These are phyloP conservation scores for Melastoma malabathricum DNA, from an alignment of 345 rosid genomes.

Conservation along the genomic window DNA sequence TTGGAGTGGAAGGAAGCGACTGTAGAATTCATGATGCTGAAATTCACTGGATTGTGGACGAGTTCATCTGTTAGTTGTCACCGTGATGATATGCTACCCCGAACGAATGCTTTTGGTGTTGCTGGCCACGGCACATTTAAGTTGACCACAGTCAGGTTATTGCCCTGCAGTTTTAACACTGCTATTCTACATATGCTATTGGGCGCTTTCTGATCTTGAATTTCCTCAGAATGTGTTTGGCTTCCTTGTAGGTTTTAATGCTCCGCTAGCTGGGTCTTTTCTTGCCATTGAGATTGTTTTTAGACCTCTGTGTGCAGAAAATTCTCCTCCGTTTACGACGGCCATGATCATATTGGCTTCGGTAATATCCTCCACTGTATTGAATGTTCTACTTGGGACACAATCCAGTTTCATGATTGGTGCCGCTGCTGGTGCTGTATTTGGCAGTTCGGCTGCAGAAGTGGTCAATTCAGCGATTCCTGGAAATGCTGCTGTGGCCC, in stretches of 20 bases:
- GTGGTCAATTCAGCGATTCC: constrained; percentile 86
- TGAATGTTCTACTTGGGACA: constrained; percentile 78
- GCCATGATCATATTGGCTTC: constrained; percentile 97
- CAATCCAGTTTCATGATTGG: constrained; percentile 98
- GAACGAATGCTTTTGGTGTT: no score
- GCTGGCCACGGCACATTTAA: no score
- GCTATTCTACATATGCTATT: neutral
- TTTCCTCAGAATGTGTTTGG: neutral
- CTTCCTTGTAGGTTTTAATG: constrained; percentile 70
- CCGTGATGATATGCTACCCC: no score
- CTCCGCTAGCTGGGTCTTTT: constrained; percentile 96
- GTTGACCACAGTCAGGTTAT: no score
- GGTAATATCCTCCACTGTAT: constrained; percentile 88
- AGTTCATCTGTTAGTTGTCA: no score
- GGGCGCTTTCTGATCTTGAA: neutral
- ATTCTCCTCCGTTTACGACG: constrained; percentile 94
- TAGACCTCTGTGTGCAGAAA: constrained; percentile 86
- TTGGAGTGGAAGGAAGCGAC: no score
- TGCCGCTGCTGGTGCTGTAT: constrained; percentile 96
- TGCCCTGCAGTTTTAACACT: neutral
- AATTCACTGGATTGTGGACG: no score
- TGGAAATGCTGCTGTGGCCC: constrained; percentile 91
- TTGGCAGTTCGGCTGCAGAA: constrained; percentile 93
- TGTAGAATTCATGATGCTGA: no score
- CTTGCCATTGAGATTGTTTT: constrained; percentile 94